These are phyloP conservation scores for Geotrichum citri-aurantii DNA, from an alignment of 1,139 yeast species.

Conservation along the genomic window DNA sequence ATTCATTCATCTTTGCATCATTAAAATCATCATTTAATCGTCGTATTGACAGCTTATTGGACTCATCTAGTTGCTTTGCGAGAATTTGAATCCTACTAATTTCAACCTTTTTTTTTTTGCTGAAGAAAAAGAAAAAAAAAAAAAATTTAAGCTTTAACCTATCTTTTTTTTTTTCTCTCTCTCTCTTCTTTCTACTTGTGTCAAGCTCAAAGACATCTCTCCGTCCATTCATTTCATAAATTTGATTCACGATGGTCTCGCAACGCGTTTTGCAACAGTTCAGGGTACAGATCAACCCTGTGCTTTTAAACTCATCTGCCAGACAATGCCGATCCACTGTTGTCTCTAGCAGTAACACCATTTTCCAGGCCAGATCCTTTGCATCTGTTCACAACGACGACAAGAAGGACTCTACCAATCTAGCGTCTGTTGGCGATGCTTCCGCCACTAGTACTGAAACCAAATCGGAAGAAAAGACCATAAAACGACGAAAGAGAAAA, in stretches of 20 bases:
- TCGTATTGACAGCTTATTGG: neutral
- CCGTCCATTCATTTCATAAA: neutral
- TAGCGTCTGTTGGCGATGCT: neutral
- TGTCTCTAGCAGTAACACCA: neutral
- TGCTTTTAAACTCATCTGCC: slow-evolving; percentile 2
- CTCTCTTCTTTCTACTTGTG: neutral
- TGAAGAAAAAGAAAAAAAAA: too few relatives aligned
- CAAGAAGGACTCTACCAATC: neutral
- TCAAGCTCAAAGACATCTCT: too few relatives aligned
- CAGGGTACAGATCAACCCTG: neutral
- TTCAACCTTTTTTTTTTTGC: neutral
- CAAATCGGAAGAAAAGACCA: neutral
- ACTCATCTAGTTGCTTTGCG: neutral
- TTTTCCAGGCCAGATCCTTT: slow-evolving; percentile 5
- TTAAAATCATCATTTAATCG: neutral
- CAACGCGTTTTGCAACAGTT: neutral
- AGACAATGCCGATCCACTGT: slow-evolving; percentile 2
- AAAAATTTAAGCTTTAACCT: too few relatives aligned
- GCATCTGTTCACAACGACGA: slow-evolving; percentile 17
- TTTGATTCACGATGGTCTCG: neutral
- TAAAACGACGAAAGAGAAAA: slow-evolving; percentile 36
- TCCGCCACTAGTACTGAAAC: neutral
- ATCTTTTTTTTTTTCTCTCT: too few relatives aligned
- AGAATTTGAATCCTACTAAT: neutral
- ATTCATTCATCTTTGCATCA: neutral